Evolutionary conservation across 2,329 filamentous ascomycete species (phyloP).

Genomic region (Purpureocillium lavendulum): DNA sequence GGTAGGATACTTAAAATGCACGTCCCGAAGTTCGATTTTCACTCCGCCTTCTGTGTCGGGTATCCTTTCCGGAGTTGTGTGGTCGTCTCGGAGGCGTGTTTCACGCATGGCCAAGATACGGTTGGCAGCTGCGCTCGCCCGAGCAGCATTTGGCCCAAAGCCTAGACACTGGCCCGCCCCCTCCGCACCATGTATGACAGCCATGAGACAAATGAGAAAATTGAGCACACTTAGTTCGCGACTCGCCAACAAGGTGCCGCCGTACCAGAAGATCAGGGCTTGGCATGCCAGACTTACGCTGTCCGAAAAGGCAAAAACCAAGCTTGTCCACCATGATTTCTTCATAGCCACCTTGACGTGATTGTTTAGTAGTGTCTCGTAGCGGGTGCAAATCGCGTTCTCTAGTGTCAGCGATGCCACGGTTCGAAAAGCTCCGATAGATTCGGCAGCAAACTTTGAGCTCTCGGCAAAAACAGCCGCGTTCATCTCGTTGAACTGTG

Average conservation of each 20-base stretch:
- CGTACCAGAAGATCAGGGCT: constrained; percentile 61
- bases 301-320: constrained; percentile 63
- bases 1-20: constrained; percentile 54
- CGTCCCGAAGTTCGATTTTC: constrained; percentile 45
- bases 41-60: constrained; percentile 40
- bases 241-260: constrained; percentile 46
- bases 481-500: constrained; percentile 63
- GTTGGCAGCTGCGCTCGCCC: constrained; percentile 50
- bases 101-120: constrained; percentile 47
- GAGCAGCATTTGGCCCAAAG: constrained; percentile 56
- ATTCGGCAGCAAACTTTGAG: constrained; percentile 67
- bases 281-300: constrained; percentile 55
- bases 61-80: constrained; percentile 21
- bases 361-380: constrained; percentile 48
- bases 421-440: constrained; percentile 66
- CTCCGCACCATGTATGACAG: constrained; percentile 60
- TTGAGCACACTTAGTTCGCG: constrained; percentile 36
- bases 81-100: constrained; percentile 29
- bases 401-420: constrained; percentile 65
- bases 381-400: constrained; percentile 53
- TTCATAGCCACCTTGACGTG: constrained; percentile 53
- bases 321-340: constrained; percentile 52
- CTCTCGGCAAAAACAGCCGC: constrained; percentile 60
- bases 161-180: constrained; percentile 58
- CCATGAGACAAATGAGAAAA: constrained; percentile 55